Conservation (phyloP, 805 yeast genomes). For the Candida ovalis region DNA sequence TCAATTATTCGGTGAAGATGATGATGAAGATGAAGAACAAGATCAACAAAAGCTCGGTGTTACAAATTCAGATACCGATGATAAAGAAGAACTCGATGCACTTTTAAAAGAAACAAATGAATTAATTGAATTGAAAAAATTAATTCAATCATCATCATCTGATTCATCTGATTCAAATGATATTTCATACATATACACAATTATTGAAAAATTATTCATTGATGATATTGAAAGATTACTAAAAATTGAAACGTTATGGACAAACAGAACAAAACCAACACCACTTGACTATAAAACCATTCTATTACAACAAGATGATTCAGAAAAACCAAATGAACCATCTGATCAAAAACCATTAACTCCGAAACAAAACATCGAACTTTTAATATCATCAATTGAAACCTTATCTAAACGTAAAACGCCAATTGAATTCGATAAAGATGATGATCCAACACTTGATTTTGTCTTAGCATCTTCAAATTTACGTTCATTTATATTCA, state of each 20-base stretch:
- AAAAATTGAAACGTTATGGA: conserved; percentile 74
- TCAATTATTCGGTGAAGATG: conserved; percentile 66
- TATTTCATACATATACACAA: conserved; percentile 33
- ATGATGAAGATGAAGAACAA: conserved; percentile 21
- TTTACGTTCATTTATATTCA: conserved; percentile 65
- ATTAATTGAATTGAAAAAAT: conserved; percentile 43
- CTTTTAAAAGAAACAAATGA: conserved; percentile 67
- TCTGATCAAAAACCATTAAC: conserved; percentile 51
- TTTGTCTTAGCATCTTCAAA: conserved; percentile 88
- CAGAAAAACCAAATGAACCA: too few relatives aligned
- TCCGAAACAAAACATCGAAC: conserved; percentile 56
- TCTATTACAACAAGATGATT: too few relatives aligned
- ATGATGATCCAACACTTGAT: conserved; percentile 84
- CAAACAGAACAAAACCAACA: conserved; percentile 60
- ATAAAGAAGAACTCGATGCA: conserved; percentile 60
- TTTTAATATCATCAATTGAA: conserved; percentile 47
- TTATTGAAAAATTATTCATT: conserved; percentile 59
- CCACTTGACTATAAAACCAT: conserved; percentile 45
- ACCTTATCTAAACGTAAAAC: conserved; percentile 47
- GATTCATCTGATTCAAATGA: conserved; percentile 18
- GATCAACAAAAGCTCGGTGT: conserved; percentile 24
- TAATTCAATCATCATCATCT: conserved; percentile 24
- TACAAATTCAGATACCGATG: conserved; percentile 54
- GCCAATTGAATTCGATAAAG: conserved; percentile 78
- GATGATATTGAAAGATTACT: conserved; percentile 78